Conservation (phyloP, 257 asterid genomes). For the Solanum habrochaites region DNA sequence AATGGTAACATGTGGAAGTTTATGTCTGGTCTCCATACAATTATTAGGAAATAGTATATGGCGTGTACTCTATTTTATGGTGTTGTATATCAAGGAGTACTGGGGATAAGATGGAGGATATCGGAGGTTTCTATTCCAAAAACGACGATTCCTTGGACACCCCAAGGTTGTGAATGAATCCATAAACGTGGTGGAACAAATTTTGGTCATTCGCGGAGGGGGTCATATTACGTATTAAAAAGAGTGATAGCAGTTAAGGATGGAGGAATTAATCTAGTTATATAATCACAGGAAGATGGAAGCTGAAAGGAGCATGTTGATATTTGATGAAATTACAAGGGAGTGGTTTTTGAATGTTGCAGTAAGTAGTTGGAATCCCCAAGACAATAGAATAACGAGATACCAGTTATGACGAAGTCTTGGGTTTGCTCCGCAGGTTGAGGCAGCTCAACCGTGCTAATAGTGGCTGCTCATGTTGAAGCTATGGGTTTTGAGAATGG, state of each 20-base stretch:
- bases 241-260: neutral
- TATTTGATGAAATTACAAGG: neutral
- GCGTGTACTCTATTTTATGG: constrained; percentile 56
- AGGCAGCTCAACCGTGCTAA: too few relatives aligned
- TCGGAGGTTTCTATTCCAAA: neutral
- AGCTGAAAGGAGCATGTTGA: neutral
- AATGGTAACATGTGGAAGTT: constrained; percentile 81
- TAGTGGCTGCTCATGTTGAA: too few relatives aligned
- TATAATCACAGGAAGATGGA: neutral
- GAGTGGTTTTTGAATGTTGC: neutral
- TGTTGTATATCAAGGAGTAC: constrained; percentile 60
- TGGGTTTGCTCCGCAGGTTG: too few relatives aligned
- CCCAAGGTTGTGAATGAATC: too few relatives aligned
- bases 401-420: neutral
- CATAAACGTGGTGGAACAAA: too few relatives aligned
- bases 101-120: constrained; percentile 48
- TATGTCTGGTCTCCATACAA: constrained; percentile 40
- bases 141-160: neutral
- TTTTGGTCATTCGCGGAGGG: neutral
- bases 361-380: neutral
- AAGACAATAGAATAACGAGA: neutral
- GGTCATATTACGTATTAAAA: too few relatives aligned
- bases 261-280: neutral
- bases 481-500: neutral
- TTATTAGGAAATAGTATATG: constrained; percentile 60